Conservation (phyloP, 2,329 filamentous ascomycete species). For the Ophiostoma triangulosporum region DNA sequence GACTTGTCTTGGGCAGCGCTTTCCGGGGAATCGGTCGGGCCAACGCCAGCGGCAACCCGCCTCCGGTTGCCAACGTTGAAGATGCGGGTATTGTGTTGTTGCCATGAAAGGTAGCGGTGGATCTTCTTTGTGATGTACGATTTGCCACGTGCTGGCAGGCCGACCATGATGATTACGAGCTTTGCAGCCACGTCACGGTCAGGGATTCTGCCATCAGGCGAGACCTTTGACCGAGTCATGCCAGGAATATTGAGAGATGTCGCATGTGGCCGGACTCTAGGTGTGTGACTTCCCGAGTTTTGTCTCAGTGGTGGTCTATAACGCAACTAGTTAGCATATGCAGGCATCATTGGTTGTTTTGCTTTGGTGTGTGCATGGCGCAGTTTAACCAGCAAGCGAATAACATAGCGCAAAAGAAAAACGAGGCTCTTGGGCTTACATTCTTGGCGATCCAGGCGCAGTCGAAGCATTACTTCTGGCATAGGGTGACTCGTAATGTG, state of each 20-base stretch:
- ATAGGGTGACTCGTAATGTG: slow-evolving; percentile 38
- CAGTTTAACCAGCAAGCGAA: neutral
- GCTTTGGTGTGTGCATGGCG: neutral
- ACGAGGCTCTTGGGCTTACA: slow-evolving; percentile 30
- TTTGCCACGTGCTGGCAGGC: slow-evolving; percentile 86
- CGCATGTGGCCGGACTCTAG: slow-evolving; percentile 65
- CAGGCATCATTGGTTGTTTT: neutral
- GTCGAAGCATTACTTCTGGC: slow-evolving; percentile 44
- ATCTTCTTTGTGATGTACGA: slow-evolving; percentile 99
- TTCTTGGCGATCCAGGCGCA: slow-evolving; percentile 43
- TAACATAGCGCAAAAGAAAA: neutral
- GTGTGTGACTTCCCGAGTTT: slow-evolving; percentile 65
- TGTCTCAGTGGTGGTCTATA: slow-evolving; percentile 53
- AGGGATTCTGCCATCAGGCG: slow-evolving; percentile 87
- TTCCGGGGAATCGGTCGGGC: slow-evolving; percentile 14
- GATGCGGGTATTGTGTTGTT: slow-evolving; percentile 88
- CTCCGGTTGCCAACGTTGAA: slow-evolving; percentile 95
- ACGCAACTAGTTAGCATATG: slow-evolving; percentile 2
- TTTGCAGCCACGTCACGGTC: slow-evolving; percentile 91
- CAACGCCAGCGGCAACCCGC: slow-evolving; percentile 57
- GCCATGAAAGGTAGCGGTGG: slow-evolving; percentile 87
- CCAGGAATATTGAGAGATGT: slow-evolving; percentile 96
- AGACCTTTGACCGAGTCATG: slow-evolving; percentile 88
- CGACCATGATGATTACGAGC: slow-evolving; percentile 96
- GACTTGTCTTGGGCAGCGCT: neutral